Evolutionary conservation across 805 yeast genomes (phyloP).

Genomic region (Starmerella etchellsii): DNA sequence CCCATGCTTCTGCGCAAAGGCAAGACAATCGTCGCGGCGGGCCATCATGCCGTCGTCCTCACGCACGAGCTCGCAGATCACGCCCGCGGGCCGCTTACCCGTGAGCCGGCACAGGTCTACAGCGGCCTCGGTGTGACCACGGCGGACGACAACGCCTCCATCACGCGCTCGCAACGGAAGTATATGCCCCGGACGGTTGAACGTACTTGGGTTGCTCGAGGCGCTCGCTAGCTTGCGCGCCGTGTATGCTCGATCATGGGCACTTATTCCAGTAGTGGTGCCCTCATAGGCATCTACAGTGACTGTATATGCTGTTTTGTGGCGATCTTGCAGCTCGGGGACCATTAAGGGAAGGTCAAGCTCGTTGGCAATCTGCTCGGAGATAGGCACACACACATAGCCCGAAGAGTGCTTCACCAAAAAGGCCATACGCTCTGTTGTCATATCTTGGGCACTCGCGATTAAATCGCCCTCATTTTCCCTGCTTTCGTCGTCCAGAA

Average conservation of each 20-base stretch:
- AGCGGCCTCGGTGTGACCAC: conserved; percentile 97
- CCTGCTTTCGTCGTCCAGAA: conserved; percentile 93
- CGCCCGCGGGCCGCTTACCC: conserved; percentile 74
- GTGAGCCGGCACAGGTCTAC: conserved; percentile 73
- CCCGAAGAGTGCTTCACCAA: conserved; percentile 66
- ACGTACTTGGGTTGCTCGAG: conserved; percentile 43
- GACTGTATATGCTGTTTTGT: conserved; percentile 93
- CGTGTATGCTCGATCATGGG: conserved; percentile 84
- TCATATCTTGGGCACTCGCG: conserved; percentile 72
- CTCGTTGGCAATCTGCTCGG: conserved; percentile 62
- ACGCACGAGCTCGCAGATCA: conserved; percentile 84
- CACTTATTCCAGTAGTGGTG: conserved; percentile 94
- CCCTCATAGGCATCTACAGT: conserved; percentile 79
- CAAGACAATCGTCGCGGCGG: conserved; percentile 74
- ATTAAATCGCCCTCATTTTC: conserved; percentile 97
- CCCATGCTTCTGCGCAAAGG: conserved; percentile 48
- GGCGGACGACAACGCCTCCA: conserved; percentile 66
- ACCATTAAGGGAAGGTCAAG: conserved; percentile 73
- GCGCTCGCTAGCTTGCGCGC: conserved; percentile 57
- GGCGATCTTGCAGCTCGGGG: conserved; percentile 56
- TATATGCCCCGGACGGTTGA: conserved; percentile 87
- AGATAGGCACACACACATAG: conserved; percentile 82
- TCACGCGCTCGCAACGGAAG: conserved; percentile 84
- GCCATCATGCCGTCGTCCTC: conserved; percentile 94
- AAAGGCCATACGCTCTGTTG: conserved; percentile 86